phyloP scores from a whole-genome alignment of 225 moss, liverwort and hornwort genomes.

The Marchantia polymorpha region DNA sequence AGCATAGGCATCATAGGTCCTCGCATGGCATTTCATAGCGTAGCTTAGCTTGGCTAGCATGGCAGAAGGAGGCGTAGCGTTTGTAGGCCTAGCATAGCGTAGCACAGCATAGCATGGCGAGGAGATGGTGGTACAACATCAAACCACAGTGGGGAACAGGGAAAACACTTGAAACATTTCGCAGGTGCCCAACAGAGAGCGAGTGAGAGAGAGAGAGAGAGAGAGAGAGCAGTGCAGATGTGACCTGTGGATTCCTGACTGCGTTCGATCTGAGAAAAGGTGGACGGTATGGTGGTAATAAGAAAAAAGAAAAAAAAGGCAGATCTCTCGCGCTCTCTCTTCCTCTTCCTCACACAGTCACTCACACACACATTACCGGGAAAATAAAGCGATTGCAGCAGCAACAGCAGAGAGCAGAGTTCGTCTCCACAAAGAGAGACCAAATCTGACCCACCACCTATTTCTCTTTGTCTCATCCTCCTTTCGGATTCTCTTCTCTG shows the following conservation, averaged over 20 bases:
- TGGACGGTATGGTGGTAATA: neutral
- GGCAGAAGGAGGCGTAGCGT: neutral
- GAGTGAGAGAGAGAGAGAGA: neutral
- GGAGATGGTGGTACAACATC: neutral
- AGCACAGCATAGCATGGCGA: neutral
- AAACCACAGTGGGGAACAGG: conserved; percentile 2
- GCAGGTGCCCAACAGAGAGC: neutral
- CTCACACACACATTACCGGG: neutral
- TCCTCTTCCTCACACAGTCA: no score
- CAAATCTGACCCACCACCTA: conserved; percentile 26
- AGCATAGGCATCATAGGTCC: no score
- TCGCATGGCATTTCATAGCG: no score
- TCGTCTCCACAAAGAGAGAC: conserved; percentile 34
- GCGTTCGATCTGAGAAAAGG: neutral
- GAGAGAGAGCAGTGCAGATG: neutral
- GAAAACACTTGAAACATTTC: conserved; percentile 6
- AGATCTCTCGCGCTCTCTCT: neutral
- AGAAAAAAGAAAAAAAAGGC: neutral
- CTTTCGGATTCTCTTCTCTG: neutral
- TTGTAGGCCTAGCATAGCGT: neutral
- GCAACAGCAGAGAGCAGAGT: neutral
- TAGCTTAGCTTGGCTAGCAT: neutral
- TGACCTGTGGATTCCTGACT: neutral
- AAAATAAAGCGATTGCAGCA: neutral
- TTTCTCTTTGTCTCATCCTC: neutral